Percentiles rank a stretch among this genome's conserved stretches.
These are phyloP conservation scores for Rhynchospora breviuscula DNA, from an alignment of 176 grass and related monocot genomes.

Conservation along the genomic window DNA sequence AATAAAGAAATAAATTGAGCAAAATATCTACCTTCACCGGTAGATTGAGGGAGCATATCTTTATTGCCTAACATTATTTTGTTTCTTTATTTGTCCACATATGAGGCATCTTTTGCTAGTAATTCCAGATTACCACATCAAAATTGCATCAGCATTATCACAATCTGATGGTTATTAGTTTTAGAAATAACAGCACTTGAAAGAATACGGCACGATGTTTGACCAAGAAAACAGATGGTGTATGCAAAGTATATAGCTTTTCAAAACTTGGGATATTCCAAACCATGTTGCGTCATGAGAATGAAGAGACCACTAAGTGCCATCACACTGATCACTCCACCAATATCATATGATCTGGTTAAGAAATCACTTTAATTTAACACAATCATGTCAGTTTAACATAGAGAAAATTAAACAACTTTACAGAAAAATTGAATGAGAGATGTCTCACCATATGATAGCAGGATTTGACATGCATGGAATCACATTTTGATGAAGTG, in stretches of 20 bases:
- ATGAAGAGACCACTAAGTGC: slow-evolving; percentile 90
- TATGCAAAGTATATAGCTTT: slow-evolving; percentile 79
- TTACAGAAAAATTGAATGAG: neutral
- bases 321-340: slow-evolving; percentile 97
- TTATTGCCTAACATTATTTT: no score
- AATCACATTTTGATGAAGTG: slow-evolving; percentile 80
- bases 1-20: no score
- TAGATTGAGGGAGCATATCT: no score
- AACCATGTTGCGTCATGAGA: slow-evolving; percentile 89
- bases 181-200: slow-evolving; percentile 34
- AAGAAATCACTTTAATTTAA: slow-evolving; percentile 85
- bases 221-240: slow-evolving; percentile 77
- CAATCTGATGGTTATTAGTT: neutral
- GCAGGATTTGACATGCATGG: slow-evolving; percentile 85
- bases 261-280: slow-evolving; percentile 96
- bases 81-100: no score
- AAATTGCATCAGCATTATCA: neutral
- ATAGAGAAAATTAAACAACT: neutral
- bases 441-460: slow-evolving; percentile 63
- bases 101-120: neutral
- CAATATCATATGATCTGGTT: slow-evolving; percentile 94
- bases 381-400: slow-evolving; percentile 24
- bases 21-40: no score
- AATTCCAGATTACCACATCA: no score
- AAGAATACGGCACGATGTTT: slow-evolving; percentile 87